Percentiles rank a stretch among this genome's conserved stretches.
Conservation (phyloP, 2,329 filamentous ascomycete species). For the Fusarium redolens region DNA sequence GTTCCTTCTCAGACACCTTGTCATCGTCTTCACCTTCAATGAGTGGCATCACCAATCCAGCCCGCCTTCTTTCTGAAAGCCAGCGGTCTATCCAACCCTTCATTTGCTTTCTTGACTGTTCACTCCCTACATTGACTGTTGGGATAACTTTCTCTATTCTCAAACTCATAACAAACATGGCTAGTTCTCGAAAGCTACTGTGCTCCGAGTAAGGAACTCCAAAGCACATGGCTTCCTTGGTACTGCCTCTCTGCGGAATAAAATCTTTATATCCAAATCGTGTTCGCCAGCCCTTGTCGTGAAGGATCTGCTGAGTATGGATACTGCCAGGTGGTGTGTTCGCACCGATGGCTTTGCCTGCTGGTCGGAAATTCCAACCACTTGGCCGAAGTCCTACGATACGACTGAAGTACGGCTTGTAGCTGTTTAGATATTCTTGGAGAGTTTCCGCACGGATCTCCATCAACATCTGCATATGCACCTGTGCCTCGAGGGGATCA, state of each 20-base stretch:
- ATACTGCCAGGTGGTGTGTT: slow-evolving; percentile 62
- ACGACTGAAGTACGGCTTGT: slow-evolving; percentile 84
- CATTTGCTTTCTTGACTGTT: slow-evolving; percentile 68
- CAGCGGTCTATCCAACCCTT: slow-evolving; percentile 74
- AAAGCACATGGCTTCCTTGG: slow-evolving; percentile 84
- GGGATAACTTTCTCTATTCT: slow-evolving; percentile 91
- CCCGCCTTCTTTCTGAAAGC: slow-evolving; percentile 67
- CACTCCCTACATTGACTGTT: slow-evolving; percentile 84
- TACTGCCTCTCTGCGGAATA: slow-evolving; percentile 84
- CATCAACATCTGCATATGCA: slow-evolving; percentile 97
- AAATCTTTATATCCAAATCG: slow-evolving; percentile 79
- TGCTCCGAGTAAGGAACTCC: slow-evolving; percentile 97
- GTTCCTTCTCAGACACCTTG: slow-evolving; percentile 36
- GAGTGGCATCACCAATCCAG: slow-evolving; percentile 62
- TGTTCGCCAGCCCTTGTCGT: slow-evolving; percentile 77
- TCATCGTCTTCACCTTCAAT: slow-evolving; percentile 54
- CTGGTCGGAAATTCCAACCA: slow-evolving; percentile 91
- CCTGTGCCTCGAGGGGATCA: slow-evolving; percentile 86
- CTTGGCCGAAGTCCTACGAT: slow-evolving; percentile 92
- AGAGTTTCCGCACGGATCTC: slow-evolving; percentile 93
- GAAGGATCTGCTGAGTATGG: slow-evolving; percentile 63
- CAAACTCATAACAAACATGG: slow-evolving; percentile 90
- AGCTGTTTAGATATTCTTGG: slow-evolving; percentile 84
- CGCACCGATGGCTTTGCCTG: slow-evolving; percentile 65
- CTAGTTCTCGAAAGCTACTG: slow-evolving; percentile 92